A percentile compares a stretch with the other conserved stretches of the same genome.
Evolutionary conservation across 495 filamentous ascomycete species (phyloP).

Genomic region (Hypoxylon crocopeplum): DNA sequence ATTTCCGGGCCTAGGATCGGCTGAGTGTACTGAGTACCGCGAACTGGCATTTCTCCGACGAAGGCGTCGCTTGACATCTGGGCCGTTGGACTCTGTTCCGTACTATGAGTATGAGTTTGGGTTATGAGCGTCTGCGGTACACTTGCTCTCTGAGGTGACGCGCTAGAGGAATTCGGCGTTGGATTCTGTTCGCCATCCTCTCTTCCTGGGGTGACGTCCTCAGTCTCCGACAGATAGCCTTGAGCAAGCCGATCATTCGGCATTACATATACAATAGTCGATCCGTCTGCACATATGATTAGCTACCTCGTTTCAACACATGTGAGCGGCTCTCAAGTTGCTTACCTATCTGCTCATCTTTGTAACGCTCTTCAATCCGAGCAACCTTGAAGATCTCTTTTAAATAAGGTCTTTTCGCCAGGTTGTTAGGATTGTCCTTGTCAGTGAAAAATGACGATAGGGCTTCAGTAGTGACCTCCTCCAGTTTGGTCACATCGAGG

Average conservation of each 20-base stretch:
- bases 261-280: conserved; percentile 50
- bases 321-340: neutral
- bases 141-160: conserved; percentile 36
- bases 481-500: conserved; percentile 53
- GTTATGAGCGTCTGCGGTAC: conserved; percentile 37
- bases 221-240: conserved; percentile 33
- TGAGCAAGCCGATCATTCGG: conserved; percentile 42
- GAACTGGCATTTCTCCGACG: conserved; percentile 41
- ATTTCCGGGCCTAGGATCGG: conserved; percentile 40
- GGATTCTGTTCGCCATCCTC: conserved; percentile 39
- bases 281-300: conserved; percentile 40
- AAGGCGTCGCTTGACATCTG: conserved; percentile 41
- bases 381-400: conserved; percentile 75
- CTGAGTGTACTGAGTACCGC: conserved; percentile 35
- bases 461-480: conserved; percentile 53
- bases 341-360: conserved; percentile 68
- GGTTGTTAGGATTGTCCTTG: conserved; percentile 50
- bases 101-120: conserved; percentile 30
- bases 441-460: conserved; percentile 54
- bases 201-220: conserved; percentile 38
- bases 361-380: conserved; percentile 65
- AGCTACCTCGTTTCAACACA: conserved; percentile 10
- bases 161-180: conserved; percentile 29
- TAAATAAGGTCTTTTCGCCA: conserved; percentile 52
- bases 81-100: conserved; percentile 38